These are phyloP conservation scores for Lipomyces yamanashiensis DNA, from an alignment of 805 yeast genomes.

Conservation along the genomic window DNA sequence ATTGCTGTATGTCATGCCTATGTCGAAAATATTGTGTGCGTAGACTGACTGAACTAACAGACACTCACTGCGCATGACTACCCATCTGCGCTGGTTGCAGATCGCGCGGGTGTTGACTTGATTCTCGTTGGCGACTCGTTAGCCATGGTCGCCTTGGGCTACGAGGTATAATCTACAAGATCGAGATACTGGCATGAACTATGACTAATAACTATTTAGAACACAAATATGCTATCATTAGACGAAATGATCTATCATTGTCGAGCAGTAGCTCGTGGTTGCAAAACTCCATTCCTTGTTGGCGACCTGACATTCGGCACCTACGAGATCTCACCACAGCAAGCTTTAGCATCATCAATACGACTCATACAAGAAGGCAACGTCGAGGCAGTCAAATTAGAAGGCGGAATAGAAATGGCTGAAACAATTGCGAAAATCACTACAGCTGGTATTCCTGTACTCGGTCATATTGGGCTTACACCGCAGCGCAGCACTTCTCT, in stretches of 20 bases:
- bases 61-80: slow-evolving; percentile 88
- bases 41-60: slow-evolving; percentile 40
- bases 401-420: slow-evolving; percentile 70
- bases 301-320: slow-evolving; percentile 92
- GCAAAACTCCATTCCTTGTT: slow-evolving; percentile 64
- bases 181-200: not conserved
- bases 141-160: slow-evolving; percentile 90
- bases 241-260: slow-evolving; percentile 79
- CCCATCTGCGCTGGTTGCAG: slow-evolving; percentile 73
- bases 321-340: slow-evolving; percentile 65
- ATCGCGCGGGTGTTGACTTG: slow-evolving; percentile 67
- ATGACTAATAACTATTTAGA: slow-evolving; percentile 17
- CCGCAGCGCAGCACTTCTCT: slow-evolving; percentile 81
- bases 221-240: slow-evolving; percentile 70
- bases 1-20: slow-evolving; percentile 46
- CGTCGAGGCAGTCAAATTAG: slow-evolving; percentile 82
- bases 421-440: slow-evolving; percentile 61
- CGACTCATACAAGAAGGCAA: slow-evolving; percentile 57
- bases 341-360: slow-evolving; percentile 66
- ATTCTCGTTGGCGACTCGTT: slow-evolving; percentile 88
- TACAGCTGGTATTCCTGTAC: slow-evolving; percentile 78
- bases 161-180: slow-evolving; percentile 50
- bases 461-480: slow-evolving; percentile 90
- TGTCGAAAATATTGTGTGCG: not conserved
- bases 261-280: slow-evolving; percentile 75